A percentile compares a stretch with the other conserved stretches of the same genome.
These are phyloP conservation scores for Podaxis sp. DNA, from an alignment of 768 basidiomycete species.

Conservation along the genomic window DNA sequence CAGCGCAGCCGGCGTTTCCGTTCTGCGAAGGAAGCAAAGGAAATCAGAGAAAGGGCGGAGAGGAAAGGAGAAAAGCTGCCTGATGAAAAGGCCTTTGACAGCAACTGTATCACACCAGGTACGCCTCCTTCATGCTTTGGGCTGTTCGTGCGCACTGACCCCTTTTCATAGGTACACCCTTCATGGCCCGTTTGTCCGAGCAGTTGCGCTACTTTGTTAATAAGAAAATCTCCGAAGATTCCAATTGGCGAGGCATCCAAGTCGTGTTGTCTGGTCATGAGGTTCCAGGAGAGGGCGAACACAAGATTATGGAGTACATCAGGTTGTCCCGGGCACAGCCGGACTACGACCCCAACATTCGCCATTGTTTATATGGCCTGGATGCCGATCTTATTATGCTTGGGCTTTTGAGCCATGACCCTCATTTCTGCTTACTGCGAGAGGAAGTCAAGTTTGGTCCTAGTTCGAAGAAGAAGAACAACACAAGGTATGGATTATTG, in stretches of 20 bases:
- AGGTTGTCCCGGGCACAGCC: slow-evolving; percentile 92
- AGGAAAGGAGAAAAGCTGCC: slow-evolving; percentile 90
- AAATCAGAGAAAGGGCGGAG: slow-evolving; percentile 83
- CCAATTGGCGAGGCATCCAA: slow-evolving; percentile 89
- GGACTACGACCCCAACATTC: slow-evolving; percentile 93
- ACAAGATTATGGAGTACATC: slow-evolving; percentile 99
- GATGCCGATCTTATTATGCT: slow-evolving; percentile 99
- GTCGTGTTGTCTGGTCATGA: slow-evolving; percentile 97
- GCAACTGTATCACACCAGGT: slow-evolving; percentile 99
- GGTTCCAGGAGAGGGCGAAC: slow-evolving; percentile 98
- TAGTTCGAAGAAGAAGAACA: slow-evolving; percentile 67
- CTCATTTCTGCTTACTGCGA: slow-evolving; percentile 95
- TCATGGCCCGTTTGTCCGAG: slow-evolving; percentile 91
- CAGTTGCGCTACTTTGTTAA: slow-evolving; percentile 96
- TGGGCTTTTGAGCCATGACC: slow-evolving; percentile 94
- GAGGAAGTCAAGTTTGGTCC: slow-evolving; percentile 99
- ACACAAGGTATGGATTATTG: slow-evolving; percentile 38
- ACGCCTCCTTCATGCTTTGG: slow-evolving; percentile 24
- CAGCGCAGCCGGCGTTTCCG: slow-evolving; percentile 92
- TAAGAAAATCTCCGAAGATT: slow-evolving; percentile 97
- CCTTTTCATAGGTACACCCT: slow-evolving; percentile 70
- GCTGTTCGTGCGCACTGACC: background rate
- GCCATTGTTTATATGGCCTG: slow-evolving; percentile 97
- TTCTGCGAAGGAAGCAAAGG: slow-evolving; percentile 90
- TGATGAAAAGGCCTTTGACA: slow-evolving; percentile 94